Percentiles rank a stretch among this genome's conserved stretches.
Evolutionary conservation across 1,284 basidiomycete genomes (phyloP).

Genomic region (Cryptococcus hybrid): DNA sequence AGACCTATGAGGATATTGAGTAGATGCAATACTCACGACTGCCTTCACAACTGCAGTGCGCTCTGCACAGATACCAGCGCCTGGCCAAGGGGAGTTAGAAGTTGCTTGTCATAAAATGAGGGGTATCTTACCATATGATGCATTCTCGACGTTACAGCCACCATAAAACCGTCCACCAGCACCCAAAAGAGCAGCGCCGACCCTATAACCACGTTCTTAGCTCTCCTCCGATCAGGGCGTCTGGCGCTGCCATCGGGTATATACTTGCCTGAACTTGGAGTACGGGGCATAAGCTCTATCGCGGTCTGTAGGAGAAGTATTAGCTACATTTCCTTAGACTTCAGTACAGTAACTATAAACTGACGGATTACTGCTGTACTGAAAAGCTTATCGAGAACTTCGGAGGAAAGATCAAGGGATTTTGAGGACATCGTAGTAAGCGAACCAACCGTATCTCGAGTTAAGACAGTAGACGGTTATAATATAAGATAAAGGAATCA

Average conservation of each 20-base stretch:
- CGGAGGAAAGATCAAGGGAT: background rate
- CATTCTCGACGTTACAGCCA: slow-evolving; percentile 88
- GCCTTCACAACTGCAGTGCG: slow-evolving; percentile 84
- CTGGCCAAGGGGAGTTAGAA: slow-evolving; percentile 21
- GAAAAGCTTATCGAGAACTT: slow-evolving; percentile 36
- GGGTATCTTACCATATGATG: slow-evolving; percentile 68
- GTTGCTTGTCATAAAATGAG: background rate
- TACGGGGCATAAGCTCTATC: slow-evolving; percentile 66
- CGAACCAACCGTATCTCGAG: no score
- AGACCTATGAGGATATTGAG: background rate
- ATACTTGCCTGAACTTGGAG: slow-evolving; percentile 67
- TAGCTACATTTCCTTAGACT: background rate
- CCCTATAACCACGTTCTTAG: slow-evolving; percentile 42
- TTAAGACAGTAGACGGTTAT: no score
- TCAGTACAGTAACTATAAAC: slow-evolving; percentile 1
- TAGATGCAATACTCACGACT: slow-evolving; percentile 57
- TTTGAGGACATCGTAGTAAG: background rate
- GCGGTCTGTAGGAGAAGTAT: slow-evolving; percentile 51
- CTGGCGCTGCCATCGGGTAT: background rate
- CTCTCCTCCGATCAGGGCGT: background rate
- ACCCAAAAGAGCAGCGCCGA: slow-evolving; percentile 77
- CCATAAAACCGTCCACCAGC: slow-evolving; percentile 68
- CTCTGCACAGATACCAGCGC: slow-evolving; percentile 73
- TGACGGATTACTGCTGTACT: slow-evolving; percentile 28
- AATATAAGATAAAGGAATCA: no score